Conservation (phyloP, 148 eudicot genomes). For the Rhododendron williamsianum region DNA sequence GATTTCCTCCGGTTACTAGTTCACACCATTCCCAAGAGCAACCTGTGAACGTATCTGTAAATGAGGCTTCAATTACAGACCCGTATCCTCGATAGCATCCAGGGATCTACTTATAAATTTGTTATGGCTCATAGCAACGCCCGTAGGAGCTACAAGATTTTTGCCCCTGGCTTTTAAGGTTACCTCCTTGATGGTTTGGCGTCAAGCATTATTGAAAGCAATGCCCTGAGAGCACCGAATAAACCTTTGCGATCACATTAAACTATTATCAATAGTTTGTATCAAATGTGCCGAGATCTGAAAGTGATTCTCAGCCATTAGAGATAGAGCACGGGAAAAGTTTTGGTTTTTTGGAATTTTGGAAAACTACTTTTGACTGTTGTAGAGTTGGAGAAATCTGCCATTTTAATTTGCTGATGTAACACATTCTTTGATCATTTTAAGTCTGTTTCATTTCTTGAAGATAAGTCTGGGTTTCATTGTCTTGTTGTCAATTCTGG, state of each 20-base stretch:
- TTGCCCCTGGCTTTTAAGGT: background rate
- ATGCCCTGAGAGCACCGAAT: background rate
- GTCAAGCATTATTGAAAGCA: background rate
- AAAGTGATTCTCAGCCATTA: background rate
- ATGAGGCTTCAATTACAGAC: conserved; percentile 19
- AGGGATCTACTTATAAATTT: background rate
- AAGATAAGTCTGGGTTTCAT: too few species aligned
- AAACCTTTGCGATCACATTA: background rate
- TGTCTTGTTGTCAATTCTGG: too few species aligned
- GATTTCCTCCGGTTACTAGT: background rate
- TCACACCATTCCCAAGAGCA: background rate
- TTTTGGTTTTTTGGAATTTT: background rate
- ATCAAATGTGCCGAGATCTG: background rate
- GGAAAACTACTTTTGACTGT: background rate
- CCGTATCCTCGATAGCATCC: background rate
- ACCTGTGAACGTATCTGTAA: background rate
- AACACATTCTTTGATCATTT: background rate
- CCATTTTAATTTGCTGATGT: background rate
- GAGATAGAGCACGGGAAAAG: background rate
- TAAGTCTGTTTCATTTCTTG: background rate
- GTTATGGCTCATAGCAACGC: background rate
- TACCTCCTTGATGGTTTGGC: background rate
- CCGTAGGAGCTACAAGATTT: background rate
- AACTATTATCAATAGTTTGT: background rate
- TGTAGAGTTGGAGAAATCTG: background rate